Evolutionary conservation across 2,329 filamentous ascomycete species (phyloP), one percentile per base, ranked within the genome.

Genomic region (Aspergillus ustus): DNA sequence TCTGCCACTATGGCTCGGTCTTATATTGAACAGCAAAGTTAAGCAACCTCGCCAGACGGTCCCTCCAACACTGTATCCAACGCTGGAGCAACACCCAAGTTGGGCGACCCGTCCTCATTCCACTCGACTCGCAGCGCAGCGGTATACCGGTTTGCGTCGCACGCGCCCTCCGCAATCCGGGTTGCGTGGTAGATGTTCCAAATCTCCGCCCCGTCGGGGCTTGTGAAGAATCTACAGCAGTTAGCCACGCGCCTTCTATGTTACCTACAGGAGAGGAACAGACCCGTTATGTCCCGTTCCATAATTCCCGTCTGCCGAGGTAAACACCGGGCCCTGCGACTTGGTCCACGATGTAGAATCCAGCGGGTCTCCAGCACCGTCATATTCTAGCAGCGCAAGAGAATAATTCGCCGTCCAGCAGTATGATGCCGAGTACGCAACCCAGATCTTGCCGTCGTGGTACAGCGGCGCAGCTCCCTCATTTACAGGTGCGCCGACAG

Each of bases 121-220:
- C 79, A 82, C 22, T 80, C 81, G 28, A 87, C 68, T 25, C 78
- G 78, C 69, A 85, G 80, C 0, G 81, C 82, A 74, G 83, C 83
- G 1, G 85, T 83, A 63, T 86, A 86, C 44, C 85, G 72, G 4
- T 77, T 82, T 1, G 81, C 78, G 61, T 85, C 83, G 59, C 85
- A 87, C 1, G 81, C 78, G 0, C 85, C 84, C 0, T 72, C 73
- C 11, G 76, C 73, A 61, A 79, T 82, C 1, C 77, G 73, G 0
- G 84, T 85, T 0, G 84, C 84, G 64, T 87, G 84, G 70, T 84
- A 87, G 0, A 83, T 81, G 55, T 83, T 85, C 81, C 81, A 87
- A 2, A 80, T 82, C 71, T 87, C 78, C 0, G 73, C 80, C 3
- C 79, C 83, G 63, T 87, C 83, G 0, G 84, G 84, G 63, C 83